Conservation (phyloP, 228 moss, liverwort and hornwort genomes). For the Sphagnum magellanicum region DNA sequence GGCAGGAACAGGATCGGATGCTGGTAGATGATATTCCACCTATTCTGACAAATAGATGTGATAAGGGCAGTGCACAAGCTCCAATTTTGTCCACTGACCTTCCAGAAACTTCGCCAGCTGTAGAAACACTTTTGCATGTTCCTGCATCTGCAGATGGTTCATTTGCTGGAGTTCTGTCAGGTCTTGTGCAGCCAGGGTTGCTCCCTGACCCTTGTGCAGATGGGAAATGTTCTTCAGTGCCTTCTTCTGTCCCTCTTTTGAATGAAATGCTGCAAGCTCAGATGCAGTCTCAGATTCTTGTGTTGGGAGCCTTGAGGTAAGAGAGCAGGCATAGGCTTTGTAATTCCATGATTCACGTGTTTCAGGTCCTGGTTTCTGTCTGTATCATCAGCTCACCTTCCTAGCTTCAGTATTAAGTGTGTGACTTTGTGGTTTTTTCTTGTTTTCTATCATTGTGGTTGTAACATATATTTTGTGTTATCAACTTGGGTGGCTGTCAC, state of each 20-base stretch:
- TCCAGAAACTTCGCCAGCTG: neutral
- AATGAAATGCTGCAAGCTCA: slow-evolving; percentile 73
- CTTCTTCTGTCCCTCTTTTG: slow-evolving; percentile 24
- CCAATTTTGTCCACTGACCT: neutral
- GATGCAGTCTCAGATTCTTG: slow-evolving; percentile 91
- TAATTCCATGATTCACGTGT: neutral
- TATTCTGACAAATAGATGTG: neutral
- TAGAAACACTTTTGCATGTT: neutral
- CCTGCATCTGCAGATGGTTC: neutral
- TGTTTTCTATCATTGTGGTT: neutral
- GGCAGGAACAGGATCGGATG: too few relatives aligned
- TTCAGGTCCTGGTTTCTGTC: neutral
- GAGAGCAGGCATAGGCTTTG: slow-evolving; percentile 5
- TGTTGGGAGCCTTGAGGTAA: slow-evolving; percentile 85
- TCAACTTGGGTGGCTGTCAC: slow-evolving; percentile 10
- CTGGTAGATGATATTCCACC: neutral
- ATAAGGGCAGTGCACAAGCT: neutral
- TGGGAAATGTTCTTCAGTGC: slow-evolving; percentile 14
- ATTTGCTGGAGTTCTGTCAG: neutral
- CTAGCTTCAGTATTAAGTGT: neutral
- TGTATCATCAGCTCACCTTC: too few relatives aligned
- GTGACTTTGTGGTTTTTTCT: neutral
- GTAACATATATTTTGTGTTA: neutral
- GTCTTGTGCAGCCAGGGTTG: neutral
- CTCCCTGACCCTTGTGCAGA: slow-evolving; percentile 11